These are phyloP conservation scores for Peronospora farinosa DNA, from an alignment of 352 stramenopile genomes.

Conservation along the genomic window DNA sequence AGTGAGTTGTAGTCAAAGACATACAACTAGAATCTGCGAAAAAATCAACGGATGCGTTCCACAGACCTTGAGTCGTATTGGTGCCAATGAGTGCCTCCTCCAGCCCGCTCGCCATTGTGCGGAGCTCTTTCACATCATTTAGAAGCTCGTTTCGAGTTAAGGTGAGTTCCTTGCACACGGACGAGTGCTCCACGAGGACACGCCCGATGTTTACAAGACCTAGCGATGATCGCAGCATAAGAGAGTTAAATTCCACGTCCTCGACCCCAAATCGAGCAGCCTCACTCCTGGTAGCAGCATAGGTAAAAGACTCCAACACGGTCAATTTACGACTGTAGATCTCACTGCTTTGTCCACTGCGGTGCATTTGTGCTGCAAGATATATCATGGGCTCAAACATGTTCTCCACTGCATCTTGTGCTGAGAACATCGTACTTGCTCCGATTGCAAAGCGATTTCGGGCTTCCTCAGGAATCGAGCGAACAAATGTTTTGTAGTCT, in stretches of 20 bases:
- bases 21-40: constrained; percentile 39
- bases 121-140: constrained; percentile 34
- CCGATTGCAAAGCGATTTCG: constrained; percentile 46
- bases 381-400: constrained; percentile 83
- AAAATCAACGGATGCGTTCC: constrained; percentile 55
- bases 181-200: constrained; percentile 56
- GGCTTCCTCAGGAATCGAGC: constrained; percentile 40
- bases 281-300: constrained; percentile 4
- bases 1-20: constrained; percentile 29
- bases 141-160: constrained; percentile 39
- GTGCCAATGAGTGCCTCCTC: constrained; percentile 40
- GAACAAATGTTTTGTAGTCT: constrained; percentile 43
- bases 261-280: constrained; percentile 40
- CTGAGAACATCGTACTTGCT: constrained; percentile 26
- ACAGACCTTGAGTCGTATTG: constrained; percentile 39
- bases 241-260: constrained; percentile 78
- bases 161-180: constrained; percentile 45
- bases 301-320: constrained; percentile 4
- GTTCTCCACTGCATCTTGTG: constrained; percentile 36
- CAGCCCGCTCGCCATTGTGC: constrained; percentile 24
- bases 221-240: constrained; percentile 58
- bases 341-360: constrained; percentile 1
- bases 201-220: constrained; percentile 59
- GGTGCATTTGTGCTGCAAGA: constrained; percentile 32
- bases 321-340: constrained; percentile 5